phyloP scores from a whole-genome alignment of 169 alveolate genomes.

The Babesia gibsoni region DNA sequence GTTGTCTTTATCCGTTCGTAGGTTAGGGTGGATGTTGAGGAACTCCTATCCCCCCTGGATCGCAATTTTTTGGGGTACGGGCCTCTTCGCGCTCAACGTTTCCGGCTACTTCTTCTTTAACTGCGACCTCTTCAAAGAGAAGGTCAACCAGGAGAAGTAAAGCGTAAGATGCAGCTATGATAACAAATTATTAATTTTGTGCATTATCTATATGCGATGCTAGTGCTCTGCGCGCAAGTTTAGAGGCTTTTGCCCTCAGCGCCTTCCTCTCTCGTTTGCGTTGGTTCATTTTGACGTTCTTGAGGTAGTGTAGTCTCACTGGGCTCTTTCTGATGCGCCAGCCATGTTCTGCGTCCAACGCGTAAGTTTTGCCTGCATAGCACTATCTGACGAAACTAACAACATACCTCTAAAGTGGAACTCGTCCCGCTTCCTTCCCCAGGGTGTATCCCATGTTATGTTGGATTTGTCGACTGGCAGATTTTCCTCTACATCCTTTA shows the following conservation, averaged over 20 bases:
- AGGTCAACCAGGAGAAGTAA: neutral
- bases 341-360: slow-evolving; percentile 36
- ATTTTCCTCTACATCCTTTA: slow-evolving; percentile 26
- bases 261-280: slow-evolving; percentile 37
- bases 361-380: slow-evolving; percentile 45
- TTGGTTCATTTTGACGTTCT: slow-evolving; percentile 52
- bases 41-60: slow-evolving; percentile 50
- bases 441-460: slow-evolving; percentile 51
- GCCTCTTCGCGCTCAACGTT: slow-evolving; percentile 46
- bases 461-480: slow-evolving; percentile 32
- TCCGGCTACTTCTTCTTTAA: slow-evolving; percentile 61
- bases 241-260: slow-evolving; percentile 16
- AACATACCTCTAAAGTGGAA: slow-evolving; percentile 55
- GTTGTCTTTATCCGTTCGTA: slow-evolving; percentile 12
- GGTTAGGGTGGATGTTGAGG: slow-evolving; percentile 10
- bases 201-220: neutral
- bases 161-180: neutral
- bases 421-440: slow-evolving; percentile 52
- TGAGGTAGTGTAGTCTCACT: slow-evolving; percentile 57
- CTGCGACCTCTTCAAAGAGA: slow-evolving; percentile 1
- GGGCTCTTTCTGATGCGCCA: slow-evolving; percentile 11
- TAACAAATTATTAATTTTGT: slow-evolving; percentile 12
- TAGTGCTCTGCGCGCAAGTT: slow-evolving; percentile 23
- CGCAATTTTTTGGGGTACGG: slow-evolving; percentile 36
- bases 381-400: neutral